Conservation (phyloP, 495 filamentous ascomycete genomes). For the Cryomyces antarcticus region DNA sequence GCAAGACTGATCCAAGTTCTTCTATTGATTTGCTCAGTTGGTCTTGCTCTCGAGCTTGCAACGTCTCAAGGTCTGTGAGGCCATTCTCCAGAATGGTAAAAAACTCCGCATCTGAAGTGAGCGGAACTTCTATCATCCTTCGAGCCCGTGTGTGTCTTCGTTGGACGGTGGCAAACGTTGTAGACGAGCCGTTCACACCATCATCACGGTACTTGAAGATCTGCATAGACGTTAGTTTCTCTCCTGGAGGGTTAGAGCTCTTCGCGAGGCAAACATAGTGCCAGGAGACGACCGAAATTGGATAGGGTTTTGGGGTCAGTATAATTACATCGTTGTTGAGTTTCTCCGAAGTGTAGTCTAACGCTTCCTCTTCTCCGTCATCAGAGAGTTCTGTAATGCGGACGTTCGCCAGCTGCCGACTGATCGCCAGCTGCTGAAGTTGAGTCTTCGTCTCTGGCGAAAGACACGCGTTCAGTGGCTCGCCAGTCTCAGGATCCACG, state of each 20-base stretch:
- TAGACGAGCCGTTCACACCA: too few species aligned
- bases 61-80: slow-evolving; percentile 33
- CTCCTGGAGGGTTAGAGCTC: too few species aligned
- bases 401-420: slow-evolving; percentile 8
- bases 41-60: slow-evolving; percentile 36
- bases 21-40: slow-evolving; percentile 32
- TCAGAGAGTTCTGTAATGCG: slow-evolving; percentile 8
- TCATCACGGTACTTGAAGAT: too few species aligned
- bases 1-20: slow-evolving; percentile 32
- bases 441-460: slow-evolving; percentile 30
- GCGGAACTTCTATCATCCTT: slow-evolving; percentile 37
- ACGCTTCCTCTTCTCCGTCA: neutral
- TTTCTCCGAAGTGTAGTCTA: neutral
- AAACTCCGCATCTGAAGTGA: slow-evolving; percentile 46
- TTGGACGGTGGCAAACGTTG: too few species aligned
- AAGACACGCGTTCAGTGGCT: slow-evolving; percentile 33
- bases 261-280: too few species aligned
- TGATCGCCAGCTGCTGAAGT: slow-evolving; percentile 27
- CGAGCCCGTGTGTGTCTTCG: neutral
- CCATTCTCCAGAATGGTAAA: slow-evolving; percentile 43
- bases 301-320: too few species aligned
- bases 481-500: slow-evolving; percentile 29
- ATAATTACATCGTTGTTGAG: neutral
- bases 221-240: too few species aligned
- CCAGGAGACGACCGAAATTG: too few species aligned